phyloP scores from a whole-genome alignment of 352 stramenopile species.

The Pythium brassicae region DNA sequence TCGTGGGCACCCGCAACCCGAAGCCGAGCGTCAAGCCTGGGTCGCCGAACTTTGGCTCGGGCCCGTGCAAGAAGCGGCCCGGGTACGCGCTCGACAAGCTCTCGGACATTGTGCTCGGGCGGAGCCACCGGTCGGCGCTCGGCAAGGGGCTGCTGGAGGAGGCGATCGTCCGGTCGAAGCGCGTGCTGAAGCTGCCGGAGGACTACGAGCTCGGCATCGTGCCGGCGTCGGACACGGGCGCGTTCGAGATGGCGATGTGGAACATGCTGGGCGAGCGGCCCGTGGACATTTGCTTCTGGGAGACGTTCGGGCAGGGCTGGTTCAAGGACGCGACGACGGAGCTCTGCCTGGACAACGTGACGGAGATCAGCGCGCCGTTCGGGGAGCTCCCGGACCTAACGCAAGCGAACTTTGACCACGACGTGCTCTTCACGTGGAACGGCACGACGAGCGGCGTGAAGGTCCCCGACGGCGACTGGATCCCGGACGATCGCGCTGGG shows the following conservation, averaged over 20 bases:
- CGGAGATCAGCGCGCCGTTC: slow-evolving; percentile 94
- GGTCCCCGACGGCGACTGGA: slow-evolving; percentile 96
- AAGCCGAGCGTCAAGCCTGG: slow-evolving; percentile 72
- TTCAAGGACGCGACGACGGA: slow-evolving; percentile 94
- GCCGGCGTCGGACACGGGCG: slow-evolving; percentile 97
- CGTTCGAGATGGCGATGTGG: slow-evolving; percentile 99
- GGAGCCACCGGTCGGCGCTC: slow-evolving; percentile 96
- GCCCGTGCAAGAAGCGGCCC: slow-evolving; percentile 98
- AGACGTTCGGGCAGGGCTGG: slow-evolving; percentile 97
- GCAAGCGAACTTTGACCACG: slow-evolving; percentile 92
- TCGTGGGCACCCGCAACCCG: slow-evolving; percentile 45
- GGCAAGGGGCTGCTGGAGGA: slow-evolving; percentile 95
- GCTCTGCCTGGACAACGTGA: slow-evolving; percentile 93
- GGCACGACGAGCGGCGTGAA: slow-evolving; percentile 97
- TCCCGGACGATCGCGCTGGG: slow-evolving; percentile 91
- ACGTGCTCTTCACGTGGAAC: slow-evolving; percentile 99
- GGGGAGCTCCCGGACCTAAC: slow-evolving; percentile 94
- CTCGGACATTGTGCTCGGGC: slow-evolving; percentile 85
- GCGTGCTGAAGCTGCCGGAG: slow-evolving; percentile 92
- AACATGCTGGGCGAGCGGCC: slow-evolving; percentile 94
- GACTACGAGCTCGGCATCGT: slow-evolving; percentile 97
- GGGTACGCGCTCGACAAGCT: slow-evolving; percentile 92
- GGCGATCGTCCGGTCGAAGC: slow-evolving; percentile 94
- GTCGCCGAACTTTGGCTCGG: slow-evolving; percentile 96
- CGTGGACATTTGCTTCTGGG: slow-evolving; percentile 95